Conservation (phyloP, 164 flowering plant species). For the Hamamelis virginiana region DNA sequence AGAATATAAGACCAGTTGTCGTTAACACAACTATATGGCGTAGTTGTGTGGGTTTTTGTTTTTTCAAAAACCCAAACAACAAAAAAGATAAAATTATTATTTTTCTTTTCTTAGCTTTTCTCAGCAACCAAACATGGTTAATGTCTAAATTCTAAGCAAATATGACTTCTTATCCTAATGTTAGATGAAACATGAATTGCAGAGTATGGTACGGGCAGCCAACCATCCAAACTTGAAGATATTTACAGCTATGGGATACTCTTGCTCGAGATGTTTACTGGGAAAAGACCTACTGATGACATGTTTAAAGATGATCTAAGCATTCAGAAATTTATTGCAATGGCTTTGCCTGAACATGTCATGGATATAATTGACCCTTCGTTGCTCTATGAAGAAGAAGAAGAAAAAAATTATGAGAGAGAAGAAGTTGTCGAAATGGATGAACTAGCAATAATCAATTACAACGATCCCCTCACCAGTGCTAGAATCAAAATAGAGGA, state of each 20-base stretch:
- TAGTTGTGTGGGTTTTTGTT: no score
- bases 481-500: slow-evolving; percentile 8
- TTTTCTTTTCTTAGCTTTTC: no score
- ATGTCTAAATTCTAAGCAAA: no score
- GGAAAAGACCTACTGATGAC: slow-evolving; percentile 31
- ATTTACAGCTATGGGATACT: slow-evolving; percentile 32
- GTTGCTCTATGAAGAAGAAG: neutral
- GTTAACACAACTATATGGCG: no score
- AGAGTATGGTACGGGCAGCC: slow-evolving; percentile 23
- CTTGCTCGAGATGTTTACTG: slow-evolving; percentile 28
- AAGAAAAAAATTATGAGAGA: no score
- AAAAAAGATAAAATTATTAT: no score
- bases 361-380: neutral
- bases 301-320: slow-evolving; percentile 18
- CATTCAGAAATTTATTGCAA: slow-evolving; percentile 7
- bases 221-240: slow-evolving; percentile 24
- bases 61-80: no score
- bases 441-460: no score
- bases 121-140: no score
- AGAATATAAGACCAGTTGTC: no score
- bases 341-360: slow-evolving; percentile 7
- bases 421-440: neutral
- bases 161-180: neutral
- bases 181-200: neutral
- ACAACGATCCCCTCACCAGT: no score